Evolutionary conservation across 192 early-diverging fungal species (phyloP).

Genomic region (Bifiguratus adelaidae): DNA sequence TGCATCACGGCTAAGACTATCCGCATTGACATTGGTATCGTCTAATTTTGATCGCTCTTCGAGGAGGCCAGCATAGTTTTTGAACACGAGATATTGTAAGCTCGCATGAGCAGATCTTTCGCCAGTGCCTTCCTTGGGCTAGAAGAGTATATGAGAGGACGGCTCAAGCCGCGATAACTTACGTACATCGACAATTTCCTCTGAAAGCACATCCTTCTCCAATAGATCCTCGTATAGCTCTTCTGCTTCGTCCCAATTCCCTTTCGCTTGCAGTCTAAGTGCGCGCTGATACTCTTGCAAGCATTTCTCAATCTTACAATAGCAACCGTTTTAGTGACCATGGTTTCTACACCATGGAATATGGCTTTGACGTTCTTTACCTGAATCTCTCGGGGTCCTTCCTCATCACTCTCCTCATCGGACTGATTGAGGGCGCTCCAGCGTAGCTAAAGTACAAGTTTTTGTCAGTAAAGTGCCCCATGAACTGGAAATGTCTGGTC

Average conservation of each 20-base stretch:
- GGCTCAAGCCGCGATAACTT: not conserved
- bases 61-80: conserved; percentile 36
- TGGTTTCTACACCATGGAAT: not conserved
- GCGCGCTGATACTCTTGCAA: conserved; percentile 28
- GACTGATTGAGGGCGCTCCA: conserved; percentile 15
- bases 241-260: conserved; percentile 18
- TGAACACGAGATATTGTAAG: conserved; percentile 33
- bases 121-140: conserved; percentile 9
- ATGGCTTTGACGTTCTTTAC: not conserved
- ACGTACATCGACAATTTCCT: conserved; percentile 17
- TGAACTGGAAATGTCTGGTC: no score
- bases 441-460: no score
- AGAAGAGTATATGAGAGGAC: not conserved
- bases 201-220: conserved; percentile 23
- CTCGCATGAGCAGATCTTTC: conserved; percentile 7
- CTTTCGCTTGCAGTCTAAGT: conserved; percentile 26
- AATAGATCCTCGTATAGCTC: conserved; percentile 21
- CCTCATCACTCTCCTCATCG: conserved; percentile 3
- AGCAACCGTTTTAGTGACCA: not conserved
- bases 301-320: conserved; percentile 28
- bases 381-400: conserved; percentile 16
- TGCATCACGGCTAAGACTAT: conserved; percentile 6
- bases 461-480: no score
- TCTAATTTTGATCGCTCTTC: conserved; percentile 16
- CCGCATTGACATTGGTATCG: not conserved